These are phyloP conservation scores for Beauveria brongniartii DNA, from an alignment of 2,329 filamentous ascomycete genomes.

Conservation along the genomic window DNA sequence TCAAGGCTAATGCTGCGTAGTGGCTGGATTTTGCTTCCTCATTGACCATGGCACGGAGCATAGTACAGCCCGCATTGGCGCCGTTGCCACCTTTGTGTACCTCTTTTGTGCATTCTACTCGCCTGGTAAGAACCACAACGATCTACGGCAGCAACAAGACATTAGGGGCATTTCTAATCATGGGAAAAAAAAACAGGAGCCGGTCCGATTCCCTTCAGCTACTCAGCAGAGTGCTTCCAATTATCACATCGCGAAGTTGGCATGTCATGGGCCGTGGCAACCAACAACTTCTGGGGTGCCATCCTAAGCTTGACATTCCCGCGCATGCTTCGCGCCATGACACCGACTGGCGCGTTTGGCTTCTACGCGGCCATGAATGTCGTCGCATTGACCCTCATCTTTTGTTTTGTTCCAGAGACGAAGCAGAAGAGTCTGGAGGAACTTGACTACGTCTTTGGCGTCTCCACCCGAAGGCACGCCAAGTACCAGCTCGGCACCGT, in stretches of 20 bases:
- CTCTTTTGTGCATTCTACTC: constrained; percentile 57
- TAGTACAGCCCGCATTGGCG: constrained; percentile 37
- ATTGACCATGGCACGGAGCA: constrained; percentile 23
- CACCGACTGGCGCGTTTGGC: constrained; percentile 29
- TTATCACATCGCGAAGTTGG: constrained; percentile 52
- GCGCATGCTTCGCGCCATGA: constrained; percentile 31
- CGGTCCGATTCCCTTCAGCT: constrained; percentile 50
- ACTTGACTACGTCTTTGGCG: constrained; percentile 30
- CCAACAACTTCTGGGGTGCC: constrained; percentile 43
- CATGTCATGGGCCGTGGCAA: constrained; percentile 53
- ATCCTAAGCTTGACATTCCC: constrained; percentile 41
- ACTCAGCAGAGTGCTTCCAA: constrained; percentile 53
- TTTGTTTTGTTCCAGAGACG: constrained; percentile 50
- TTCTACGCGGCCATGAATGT: constrained; percentile 56
- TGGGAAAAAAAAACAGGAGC: constrained; percentile 28
- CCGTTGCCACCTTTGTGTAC: constrained; percentile 53
- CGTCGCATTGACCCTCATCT: constrained; percentile 54
- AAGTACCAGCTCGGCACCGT: constrained; percentile 26
- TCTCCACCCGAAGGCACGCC: constrained; percentile 24
- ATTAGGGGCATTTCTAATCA: too few species aligned
- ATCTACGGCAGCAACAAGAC: too few species aligned
- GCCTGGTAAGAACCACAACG: constrained; percentile 34
- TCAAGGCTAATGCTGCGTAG: constrained; percentile 10
- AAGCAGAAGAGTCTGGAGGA: constrained; percentile 31
- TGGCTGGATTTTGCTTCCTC: constrained; percentile 27